These are phyloP conservation scores for Magnaporthales sp. DNA, from an alignment of 2,329 filamentous ascomycete genomes.

Conservation along the genomic window DNA sequence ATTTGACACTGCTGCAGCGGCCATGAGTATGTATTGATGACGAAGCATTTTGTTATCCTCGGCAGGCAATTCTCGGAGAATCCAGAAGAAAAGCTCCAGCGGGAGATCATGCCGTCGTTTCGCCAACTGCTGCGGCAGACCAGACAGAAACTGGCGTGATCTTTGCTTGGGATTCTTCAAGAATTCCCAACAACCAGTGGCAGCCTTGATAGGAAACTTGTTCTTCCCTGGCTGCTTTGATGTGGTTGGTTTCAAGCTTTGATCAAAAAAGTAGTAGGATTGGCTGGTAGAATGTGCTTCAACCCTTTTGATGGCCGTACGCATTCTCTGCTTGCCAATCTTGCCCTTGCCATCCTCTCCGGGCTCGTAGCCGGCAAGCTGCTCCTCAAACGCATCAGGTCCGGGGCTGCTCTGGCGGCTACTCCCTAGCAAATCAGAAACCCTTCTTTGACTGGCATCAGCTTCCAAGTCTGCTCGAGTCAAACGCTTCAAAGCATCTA, in stretches of 20 bases:
- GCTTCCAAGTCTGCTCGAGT: slow-evolving; percentile 29
- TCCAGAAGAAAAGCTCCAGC: slow-evolving; percentile 58
- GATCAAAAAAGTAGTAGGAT: slow-evolving; percentile 42
- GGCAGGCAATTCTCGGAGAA: slow-evolving; percentile 48
- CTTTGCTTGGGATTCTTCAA: slow-evolving; percentile 40
- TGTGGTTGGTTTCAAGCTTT: not conserved
- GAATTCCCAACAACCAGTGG: slow-evolving; percentile 35
- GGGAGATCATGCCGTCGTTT: slow-evolving; percentile 27
- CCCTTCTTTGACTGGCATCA: slow-evolving; percentile 21
- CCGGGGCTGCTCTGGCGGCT: slow-evolving; percentile 9
- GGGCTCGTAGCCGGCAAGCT: slow-evolving; percentile 17
- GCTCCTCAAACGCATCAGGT: slow-evolving; percentile 14
- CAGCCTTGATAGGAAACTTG: slow-evolving; percentile 28
- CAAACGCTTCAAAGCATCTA: slow-evolving; percentile 53
- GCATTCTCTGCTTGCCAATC: slow-evolving; percentile 23
- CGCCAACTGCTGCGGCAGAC: slow-evolving; percentile 49
- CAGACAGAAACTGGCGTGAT: slow-evolving; percentile 52
- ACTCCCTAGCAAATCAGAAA: slow-evolving; percentile 25
- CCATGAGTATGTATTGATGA: slow-evolving; percentile 44
- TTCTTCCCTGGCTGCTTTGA: slow-evolving; percentile 11
- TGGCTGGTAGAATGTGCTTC: slow-evolving; percentile 18
- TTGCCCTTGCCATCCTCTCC: slow-evolving; percentile 35
- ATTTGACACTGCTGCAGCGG: slow-evolving; percentile 10
- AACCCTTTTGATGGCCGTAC: slow-evolving; percentile 40
- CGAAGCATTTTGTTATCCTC: slow-evolving; percentile 48